These are phyloP conservation scores for Penicillium chermesinum DNA, from an alignment of 495 filamentous ascomycete genomes.

Conservation along the genomic window DNA sequence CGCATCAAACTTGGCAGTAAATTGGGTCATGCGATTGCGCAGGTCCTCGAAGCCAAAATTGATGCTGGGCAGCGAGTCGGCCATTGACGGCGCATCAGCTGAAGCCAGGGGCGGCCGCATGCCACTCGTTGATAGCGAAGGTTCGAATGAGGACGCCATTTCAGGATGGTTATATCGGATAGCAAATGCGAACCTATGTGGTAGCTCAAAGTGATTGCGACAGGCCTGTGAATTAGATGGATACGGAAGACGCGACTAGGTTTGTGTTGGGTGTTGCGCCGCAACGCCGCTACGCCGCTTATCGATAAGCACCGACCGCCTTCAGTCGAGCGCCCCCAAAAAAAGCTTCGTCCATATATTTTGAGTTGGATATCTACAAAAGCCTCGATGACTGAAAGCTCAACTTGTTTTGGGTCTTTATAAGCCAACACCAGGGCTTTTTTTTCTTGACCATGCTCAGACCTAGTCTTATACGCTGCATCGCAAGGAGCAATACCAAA, in stretches of 20 bases:
- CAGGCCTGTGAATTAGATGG: background rate
- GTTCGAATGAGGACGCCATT: conserved; percentile 59
- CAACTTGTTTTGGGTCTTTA: background rate
- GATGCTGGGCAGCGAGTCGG: conserved; percentile 80
- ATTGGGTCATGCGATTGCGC: conserved; percentile 89
- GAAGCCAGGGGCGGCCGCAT: conserved; percentile 64
- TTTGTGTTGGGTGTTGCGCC: conserved; percentile 26
- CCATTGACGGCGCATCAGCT: conserved; percentile 57
- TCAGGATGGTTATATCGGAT: background rate
- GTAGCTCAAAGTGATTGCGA: background rate
- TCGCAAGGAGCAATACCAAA: conserved; percentile 34
- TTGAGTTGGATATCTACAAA: background rate
- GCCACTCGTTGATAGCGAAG: conserved; percentile 66
- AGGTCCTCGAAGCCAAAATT: conserved; percentile 96
- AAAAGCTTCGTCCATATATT: conserved; percentile 4
- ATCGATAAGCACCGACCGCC: conserved; percentile 14
- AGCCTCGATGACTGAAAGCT: background rate
- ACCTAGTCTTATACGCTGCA: conserved; percentile 16
- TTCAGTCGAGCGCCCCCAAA: conserved; percentile 9
- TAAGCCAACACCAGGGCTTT: background rate
- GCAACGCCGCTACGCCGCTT: conserved; percentile 25
- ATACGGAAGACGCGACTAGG: conserved; percentile 5
- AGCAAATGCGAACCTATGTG: background rate
- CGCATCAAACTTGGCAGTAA: conserved; percentile 84
- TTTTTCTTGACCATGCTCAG: conserved; percentile 36